Evolutionary conservation across 768 basidiomycete genomes (phyloP).

Genomic region (Hemileccinum rubropunctum): DNA sequence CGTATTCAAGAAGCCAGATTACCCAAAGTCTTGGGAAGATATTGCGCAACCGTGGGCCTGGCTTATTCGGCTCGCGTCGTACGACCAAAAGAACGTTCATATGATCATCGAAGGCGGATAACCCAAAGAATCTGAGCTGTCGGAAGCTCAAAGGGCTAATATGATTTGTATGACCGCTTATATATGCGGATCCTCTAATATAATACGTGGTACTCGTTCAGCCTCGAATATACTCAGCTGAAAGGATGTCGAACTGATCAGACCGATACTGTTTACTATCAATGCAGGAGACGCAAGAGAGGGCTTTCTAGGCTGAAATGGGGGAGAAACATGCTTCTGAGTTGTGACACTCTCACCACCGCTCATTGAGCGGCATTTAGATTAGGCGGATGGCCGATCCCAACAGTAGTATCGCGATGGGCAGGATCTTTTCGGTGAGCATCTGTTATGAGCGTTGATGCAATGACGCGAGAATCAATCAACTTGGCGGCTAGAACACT

Average conservation of each 20-base stretch:
- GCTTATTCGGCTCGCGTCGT: background rate
- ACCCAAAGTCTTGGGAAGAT: background rate
- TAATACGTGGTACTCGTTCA: background rate
- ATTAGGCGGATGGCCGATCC: background rate
- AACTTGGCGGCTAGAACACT: background rate
- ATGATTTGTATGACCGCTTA: background rate
- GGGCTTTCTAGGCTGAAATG: background rate
- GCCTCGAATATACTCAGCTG: background rate
- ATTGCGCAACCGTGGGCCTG: background rate
- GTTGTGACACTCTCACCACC: background rate
- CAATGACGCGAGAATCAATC: background rate
- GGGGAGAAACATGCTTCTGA: background rate
- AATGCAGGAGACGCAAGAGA: background rate
- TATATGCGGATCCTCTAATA: background rate
- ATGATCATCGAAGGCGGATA: background rate
- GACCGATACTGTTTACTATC: no score
- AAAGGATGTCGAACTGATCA: no score
- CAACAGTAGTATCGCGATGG: background rate
- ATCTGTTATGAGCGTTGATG: background rate
- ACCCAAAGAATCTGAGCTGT: background rate
- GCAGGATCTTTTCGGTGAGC: background rate
- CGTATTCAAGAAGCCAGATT: background rate
- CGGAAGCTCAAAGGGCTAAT: background rate
- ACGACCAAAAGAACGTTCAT: background rate
- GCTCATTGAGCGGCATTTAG: slow-evolving; percentile 5